A percentile compares a stretch with the other conserved stretches of the same genome.
These are phyloP conservation scores for Beauveria pseudobassiana DNA, from an alignment of 2,329 filamentous ascomycete genomes.

Conservation along the genomic window DNA sequence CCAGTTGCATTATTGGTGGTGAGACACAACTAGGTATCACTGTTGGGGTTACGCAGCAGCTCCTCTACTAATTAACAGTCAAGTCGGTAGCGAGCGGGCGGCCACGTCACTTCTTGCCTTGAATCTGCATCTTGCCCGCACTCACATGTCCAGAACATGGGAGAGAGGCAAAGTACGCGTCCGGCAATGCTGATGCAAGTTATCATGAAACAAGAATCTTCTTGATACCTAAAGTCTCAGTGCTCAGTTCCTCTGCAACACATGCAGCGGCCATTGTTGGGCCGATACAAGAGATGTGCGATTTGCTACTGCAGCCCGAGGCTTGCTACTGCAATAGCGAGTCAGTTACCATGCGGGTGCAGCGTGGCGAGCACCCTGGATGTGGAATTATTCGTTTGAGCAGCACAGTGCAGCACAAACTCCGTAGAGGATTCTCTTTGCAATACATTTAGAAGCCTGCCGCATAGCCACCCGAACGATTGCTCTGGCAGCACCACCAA, in stretches of 20 bases:
- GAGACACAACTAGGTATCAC: neutral
- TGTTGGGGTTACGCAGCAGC: neutral
- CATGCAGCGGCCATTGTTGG: neutral
- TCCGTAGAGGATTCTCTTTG: too few species aligned
- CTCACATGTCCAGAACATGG: too few species aligned
- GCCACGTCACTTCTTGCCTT: neutral
- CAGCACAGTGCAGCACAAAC: neutral
- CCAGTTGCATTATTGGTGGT: conserved; percentile 3
- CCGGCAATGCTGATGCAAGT: too few species aligned
- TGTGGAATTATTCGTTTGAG: neutral
- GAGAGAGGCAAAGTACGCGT: too few species aligned
- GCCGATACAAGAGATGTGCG: neutral
- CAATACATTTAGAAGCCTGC: too few species aligned
- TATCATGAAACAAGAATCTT: neutral
- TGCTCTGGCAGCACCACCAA: too few species aligned
- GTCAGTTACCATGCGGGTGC: conserved; percentile 2
- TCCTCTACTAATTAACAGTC: neutral
- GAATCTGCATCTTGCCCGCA: neutral
- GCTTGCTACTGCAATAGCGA: neutral
- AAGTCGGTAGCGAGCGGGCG: neutral
- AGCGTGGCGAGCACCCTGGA: neutral
- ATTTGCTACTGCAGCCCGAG: neutral
- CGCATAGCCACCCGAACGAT: too few species aligned
- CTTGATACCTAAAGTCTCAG: neutral
- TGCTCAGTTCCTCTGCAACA: neutral